These are phyloP conservation scores for Ensete ventricosum DNA, from an alignment of 176 grass and related monocot genomes.

Conservation along the genomic window DNA sequence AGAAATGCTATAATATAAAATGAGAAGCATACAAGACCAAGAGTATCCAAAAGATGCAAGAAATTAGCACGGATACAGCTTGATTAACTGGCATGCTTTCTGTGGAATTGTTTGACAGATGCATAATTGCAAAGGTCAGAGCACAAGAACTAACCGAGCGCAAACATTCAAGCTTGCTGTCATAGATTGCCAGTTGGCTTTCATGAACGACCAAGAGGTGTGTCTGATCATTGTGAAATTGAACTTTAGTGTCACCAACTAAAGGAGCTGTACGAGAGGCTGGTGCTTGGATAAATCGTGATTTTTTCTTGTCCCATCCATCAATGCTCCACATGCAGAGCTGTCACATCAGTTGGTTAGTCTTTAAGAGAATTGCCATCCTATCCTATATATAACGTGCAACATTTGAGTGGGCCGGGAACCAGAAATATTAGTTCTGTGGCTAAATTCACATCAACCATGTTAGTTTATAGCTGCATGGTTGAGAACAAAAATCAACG, in stretches of 20 bases:
- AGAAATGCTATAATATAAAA: too few relatives aligned
- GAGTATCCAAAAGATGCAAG: too few relatives aligned
- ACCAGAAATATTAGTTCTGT: too few relatives aligned
- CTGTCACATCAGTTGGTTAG: slow-evolving; percentile 17
- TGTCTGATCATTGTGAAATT: slow-evolving; percentile 94
- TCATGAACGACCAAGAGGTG: slow-evolving; percentile 93
- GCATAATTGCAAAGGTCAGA: too few relatives aligned
- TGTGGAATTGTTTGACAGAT: too few relatives aligned
- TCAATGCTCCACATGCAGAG: slow-evolving; percentile 93
- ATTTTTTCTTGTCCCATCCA: slow-evolving; percentile 95
- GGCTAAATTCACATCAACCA: background rate
- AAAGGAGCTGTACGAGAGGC: slow-evolving; percentile 49
- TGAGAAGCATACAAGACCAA: too few relatives aligned
- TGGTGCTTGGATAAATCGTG: slow-evolving; percentile 66
- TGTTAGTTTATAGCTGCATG: slow-evolving; percentile 3
- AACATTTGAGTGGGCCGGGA: too few relatives aligned
- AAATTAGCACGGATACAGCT: too few relatives aligned
- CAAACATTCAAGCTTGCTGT: slow-evolving; percentile 78
- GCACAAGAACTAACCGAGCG: slow-evolving; percentile 48
- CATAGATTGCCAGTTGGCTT: slow-evolving; percentile 81
- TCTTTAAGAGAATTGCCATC: too few relatives aligned
- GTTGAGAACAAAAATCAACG: too few relatives aligned
- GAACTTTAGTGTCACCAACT: slow-evolving; percentile 90
- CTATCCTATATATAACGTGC: too few relatives aligned
- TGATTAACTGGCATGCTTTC: too few relatives aligned